Base-by-base conservation (phyloP, 1,284 basidiomycete species). In the Inonotus obliquus region DNA sequence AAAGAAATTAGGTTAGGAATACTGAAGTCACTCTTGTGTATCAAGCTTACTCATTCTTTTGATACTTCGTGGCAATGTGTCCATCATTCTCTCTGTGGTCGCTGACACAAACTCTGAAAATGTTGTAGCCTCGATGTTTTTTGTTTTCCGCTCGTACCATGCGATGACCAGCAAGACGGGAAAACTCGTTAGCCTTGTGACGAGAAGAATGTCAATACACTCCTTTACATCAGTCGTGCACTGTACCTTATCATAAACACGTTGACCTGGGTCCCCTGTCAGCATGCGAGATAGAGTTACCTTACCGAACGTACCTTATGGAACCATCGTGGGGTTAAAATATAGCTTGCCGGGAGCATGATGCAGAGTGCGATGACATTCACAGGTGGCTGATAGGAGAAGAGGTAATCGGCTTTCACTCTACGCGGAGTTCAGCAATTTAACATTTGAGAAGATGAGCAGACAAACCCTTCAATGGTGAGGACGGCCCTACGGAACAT, bases 401-500 rank as follows among this genome's bases (percentile, higher is more conserved):
- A 97, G 14, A 98, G 75, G 1, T 87, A 93, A 70, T 97, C 95
- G 54, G 88, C 87, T 68, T 92, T 92, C 55, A 93, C 89, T 13
- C 89, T 92, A 54, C 35, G 61, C 5, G 14, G 39, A 32, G 41
- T 27, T 59, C 17, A 54, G 27, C 63, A 57, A 65, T 73, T 67
- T 74, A 66, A 70, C 71, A 63, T 68, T 63, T 44, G 35, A 62
- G 27, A 29, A 53, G 10, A 21, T 9, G 47, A 11, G 39, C 54
- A 37, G 10, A 65, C 71, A 47, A 70, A 88, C 89, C 93, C 94
- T 79, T 96, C 94, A 38, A 96, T 86, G 0, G 93, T 95, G 10
- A 85, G 87, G 0, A 96, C 94, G 0, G 94, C 94, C 71, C 88
- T 88, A 56, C 95, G 82, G 72, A 95, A 97, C 92, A 96, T 94